Base-by-base conservation (phyloP, 768 basidiomycete genomes). In the Collybiopsis confluens region DNA sequence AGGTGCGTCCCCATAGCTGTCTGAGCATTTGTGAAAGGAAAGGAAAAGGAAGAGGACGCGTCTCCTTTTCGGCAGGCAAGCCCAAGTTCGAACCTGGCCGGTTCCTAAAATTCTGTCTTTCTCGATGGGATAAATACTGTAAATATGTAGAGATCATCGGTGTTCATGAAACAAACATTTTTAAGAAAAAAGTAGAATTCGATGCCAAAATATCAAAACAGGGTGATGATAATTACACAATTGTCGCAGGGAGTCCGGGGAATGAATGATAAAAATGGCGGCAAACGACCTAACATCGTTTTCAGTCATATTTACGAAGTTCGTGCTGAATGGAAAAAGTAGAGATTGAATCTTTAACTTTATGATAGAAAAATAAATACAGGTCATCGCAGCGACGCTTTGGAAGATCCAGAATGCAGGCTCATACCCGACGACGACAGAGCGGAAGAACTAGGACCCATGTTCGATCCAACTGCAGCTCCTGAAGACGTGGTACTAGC, bases 401-500 rank as follows among this genome's bases (percentile, higher is more conserved):
- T 53, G 9, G 43, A 53, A 33, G 42, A 21, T 24, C 15, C 45
- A 27, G 42, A 9, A 3, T 33, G 15, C 43, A 53, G 28, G 23
- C 42, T 41, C 20, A 45, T 33, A 13, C 30, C 30, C 6, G 23
- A n/a, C 5, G 41, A 23, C 41, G n/a, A 6, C 41, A 42, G 41
- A n/a, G n/a, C 41, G 6, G 41, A n/a, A 42, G 41, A 6, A 23
- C 41, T 16, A 16, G 41, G n/a, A 42, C 41, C 6, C 6, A n/a
- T 6, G 13, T 5, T 13, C 5, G 30, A 33, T 5, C 6, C 6
- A 13, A 5, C 30, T 6, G 38, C 26, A 36, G 27, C 16, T 44
- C 18, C 36, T 6, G 43, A n/a, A 16, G 16, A 41, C 11, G 13
- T 24, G 9, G 27, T 18, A 60, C 79, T 85, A 41, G 83, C 85